A percentile compares a stretch with the other conserved stretches of the same genome.
Evolutionary conservation across 2,329 filamentous ascomycete genomes (phyloP).

Genomic region (Cordyceps fumosorosea): DNA sequence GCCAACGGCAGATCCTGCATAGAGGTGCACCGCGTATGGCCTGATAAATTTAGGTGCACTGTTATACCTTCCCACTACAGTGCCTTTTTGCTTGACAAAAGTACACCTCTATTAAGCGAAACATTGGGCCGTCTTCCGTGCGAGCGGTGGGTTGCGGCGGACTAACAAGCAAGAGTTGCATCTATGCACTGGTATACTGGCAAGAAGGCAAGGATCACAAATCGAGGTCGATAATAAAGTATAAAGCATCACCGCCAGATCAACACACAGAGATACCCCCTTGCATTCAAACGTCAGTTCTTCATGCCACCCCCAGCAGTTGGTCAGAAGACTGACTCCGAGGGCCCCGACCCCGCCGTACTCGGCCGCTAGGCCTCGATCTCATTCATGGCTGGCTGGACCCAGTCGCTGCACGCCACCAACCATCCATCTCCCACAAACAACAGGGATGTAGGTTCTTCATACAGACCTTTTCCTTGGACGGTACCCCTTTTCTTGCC

Average conservation of each 20-base stretch:
- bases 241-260: too few relatives aligned
- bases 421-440: constrained; percentile 1
- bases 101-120: too few relatives aligned
- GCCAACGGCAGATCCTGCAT: neutral
- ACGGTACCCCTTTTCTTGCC: neutral
- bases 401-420: neutral
- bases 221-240: too few relatives aligned
- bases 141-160: neutral
- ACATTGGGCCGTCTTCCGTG: too few relatives aligned
- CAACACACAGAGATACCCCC: too few relatives aligned
- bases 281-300: too few relatives aligned
- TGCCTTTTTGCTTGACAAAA: too few relatives aligned
- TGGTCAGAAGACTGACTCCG: neutral
- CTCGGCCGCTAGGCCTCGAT: constrained; percentile 2
- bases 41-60: neutral
- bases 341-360: neutral
- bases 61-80: neutral
- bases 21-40: neutral
- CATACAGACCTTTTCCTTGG: neutral
- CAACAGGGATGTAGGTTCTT: too few relatives aligned
- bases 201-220: neutral
- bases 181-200: too few relatives aligned
- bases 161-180: too few relatives aligned
- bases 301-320: neutral
- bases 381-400: neutral